Base-by-base conservation (phyloP, 495 filamentous ascomycete species). In the Apiosordaria backusii region DNA sequence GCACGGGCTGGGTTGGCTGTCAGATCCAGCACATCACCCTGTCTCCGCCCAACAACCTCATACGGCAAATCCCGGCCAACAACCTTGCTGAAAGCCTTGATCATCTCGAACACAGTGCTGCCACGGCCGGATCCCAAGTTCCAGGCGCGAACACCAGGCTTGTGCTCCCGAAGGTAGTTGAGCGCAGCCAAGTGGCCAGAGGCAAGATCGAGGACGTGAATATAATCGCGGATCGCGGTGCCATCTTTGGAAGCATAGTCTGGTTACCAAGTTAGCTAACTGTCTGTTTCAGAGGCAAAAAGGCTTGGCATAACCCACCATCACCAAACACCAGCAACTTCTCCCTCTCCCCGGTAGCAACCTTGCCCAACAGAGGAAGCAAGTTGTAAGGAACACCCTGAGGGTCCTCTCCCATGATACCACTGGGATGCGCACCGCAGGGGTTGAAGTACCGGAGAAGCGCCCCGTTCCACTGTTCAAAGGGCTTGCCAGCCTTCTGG, bases 341-440 rank as follows among this genome's bases (percentile, higher is more conserved):
- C 74, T 96, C 92, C 67, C 95, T 87, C 77, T 96, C 93, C 66
- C 95, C 96, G 26, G 94, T 92, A 40, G 95, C 95, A 18, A 99
- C 95, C 80, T 98, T 95, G 45, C 93, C 95, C 26, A 98, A 85
- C 67, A 99, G 83, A 7, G 95, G 95, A 22, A 99, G 87, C 65
- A 99, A 83, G 82, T 99, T 99, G 84, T 92, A 98, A 2, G 95
- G 95, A 26, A 97, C 88, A 68, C 95, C 95, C 76, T 94, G 90
- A 40, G 95, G 95, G 78, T 99, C 93, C 80, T 99, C 95, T 63
- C 95, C 95, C 96, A 99, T 99, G 78, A 99, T 87, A 67, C 95
- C 95, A 74, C 87, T 94, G 57, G 95, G 95, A 78, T 99, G 95
- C 35, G 92, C 89, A 74, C 95, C 95, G 63, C 90, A 91, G 35